A percentile compares a stretch with the other conserved stretches of the same genome.
phyloP scores from a whole-genome alignment of 805 yeast species.

The Dipodascus geniculatus region DNA sequence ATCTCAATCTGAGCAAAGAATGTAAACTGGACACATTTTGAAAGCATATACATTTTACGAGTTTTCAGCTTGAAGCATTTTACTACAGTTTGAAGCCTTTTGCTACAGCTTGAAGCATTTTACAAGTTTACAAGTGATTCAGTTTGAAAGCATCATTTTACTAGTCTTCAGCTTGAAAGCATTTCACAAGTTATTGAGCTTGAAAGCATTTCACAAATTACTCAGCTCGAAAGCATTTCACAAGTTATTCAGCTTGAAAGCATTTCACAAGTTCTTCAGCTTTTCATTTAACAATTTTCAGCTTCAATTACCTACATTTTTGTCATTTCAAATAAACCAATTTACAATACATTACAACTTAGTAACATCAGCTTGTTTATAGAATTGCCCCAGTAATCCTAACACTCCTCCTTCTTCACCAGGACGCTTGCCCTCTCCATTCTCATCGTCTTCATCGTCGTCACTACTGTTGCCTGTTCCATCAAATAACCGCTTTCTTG shows the following conservation, averaged over 20 bases:
- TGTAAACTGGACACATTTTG: background rate
- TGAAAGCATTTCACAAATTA: no score
- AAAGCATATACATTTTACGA: background rate
- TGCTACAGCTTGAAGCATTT: no score
- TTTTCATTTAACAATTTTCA: background rate
- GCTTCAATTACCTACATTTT: background rate
- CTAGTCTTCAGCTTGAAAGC: no score
- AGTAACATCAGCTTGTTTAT: conserved; percentile 31
- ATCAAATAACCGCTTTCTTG: background rate
- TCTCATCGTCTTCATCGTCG: conserved; percentile 31
- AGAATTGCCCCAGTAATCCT: conserved; percentile 72
- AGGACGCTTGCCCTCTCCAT: conserved; percentile 27
- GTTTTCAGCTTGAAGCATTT: no score
- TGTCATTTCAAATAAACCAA: background rate
- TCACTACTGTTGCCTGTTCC: conserved; percentile 6
- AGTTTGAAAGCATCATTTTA: no score
- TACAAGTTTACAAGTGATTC: no score
- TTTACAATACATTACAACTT: background rate
- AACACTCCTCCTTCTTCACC: conserved; percentile 43
- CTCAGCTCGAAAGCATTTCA: no score
- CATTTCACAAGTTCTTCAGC: background rate
- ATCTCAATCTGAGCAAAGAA: background rate
- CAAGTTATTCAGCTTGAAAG: background rate
- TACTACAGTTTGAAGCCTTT: no score
- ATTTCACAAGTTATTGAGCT: no score